phyloP scores from a whole-genome alignment of 805 yeast genomes.

The Candida koratica region DNA sequence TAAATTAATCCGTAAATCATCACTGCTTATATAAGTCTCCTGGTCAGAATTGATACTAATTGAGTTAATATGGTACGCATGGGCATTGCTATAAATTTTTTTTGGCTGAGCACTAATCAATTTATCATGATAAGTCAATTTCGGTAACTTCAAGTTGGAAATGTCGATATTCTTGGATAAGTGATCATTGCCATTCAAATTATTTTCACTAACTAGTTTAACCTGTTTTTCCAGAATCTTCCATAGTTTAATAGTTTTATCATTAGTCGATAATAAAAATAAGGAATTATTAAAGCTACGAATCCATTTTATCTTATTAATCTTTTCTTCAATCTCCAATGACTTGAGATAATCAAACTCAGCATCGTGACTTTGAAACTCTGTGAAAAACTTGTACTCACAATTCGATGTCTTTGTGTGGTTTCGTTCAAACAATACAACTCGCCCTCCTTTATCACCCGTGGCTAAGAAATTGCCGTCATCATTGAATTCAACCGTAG shows the following conservation, averaged over 20 bases:
- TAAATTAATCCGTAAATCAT: constrained; percentile 89
- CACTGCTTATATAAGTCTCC: constrained; percentile 89
- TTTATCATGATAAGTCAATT: constrained; percentile 88
- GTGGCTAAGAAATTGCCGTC: constrained; percentile 95
- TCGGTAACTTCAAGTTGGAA: constrained; percentile 64
- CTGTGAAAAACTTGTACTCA: constrained; percentile 94
- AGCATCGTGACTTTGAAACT: constrained; percentile 97
- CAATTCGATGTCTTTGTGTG: constrained; percentile 59
- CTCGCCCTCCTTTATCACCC: constrained; percentile 98
- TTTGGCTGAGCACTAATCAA: constrained; percentile 94
- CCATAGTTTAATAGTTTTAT: constrained; percentile 98
- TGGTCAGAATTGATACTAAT: constrained; percentile 92
- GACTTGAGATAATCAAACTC: constrained; percentile 96
- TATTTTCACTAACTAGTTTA: constrained; percentile 88
- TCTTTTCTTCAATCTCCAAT: constrained; percentile 95
- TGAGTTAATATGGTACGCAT: constrained; percentile 96
- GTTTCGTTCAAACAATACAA: constrained; percentile 90
- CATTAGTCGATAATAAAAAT: constrained; percentile 86
- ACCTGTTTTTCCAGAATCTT: constrained; percentile 88
- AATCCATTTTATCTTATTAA: constrained; percentile 96
- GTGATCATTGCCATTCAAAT: constrained; percentile 43
- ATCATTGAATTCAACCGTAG: constrained; percentile 94
- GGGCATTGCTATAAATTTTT: constrained; percentile 89
- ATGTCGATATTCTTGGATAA: constrained; percentile 18
- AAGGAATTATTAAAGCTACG: constrained; percentile 85